phyloP scores from a whole-genome alignment of 345 rosid genomes.

The Raphanus sativus region DNA sequence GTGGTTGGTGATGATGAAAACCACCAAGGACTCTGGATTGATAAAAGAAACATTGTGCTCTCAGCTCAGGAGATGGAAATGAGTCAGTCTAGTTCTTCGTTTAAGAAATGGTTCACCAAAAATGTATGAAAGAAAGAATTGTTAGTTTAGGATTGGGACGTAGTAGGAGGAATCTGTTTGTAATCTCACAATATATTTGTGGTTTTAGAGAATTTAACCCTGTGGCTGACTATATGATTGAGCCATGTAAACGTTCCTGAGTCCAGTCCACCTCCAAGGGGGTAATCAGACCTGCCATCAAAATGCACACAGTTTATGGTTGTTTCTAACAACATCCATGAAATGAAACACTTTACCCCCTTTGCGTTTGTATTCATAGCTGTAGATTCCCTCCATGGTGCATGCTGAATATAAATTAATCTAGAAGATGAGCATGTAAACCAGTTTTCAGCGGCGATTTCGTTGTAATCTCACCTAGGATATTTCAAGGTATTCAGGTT shows the following conservation, averaged over 20 bases:
- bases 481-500: too few relatives aligned
- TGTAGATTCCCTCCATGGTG: too few relatives aligned
- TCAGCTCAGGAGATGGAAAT: conserved; percentile 7
- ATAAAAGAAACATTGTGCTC: neutral
- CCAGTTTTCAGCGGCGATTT: too few relatives aligned
- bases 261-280: neutral
- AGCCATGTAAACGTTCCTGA: conserved; percentile 23
- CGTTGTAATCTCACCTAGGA: too few relatives aligned
- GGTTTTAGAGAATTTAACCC: conserved; percentile 30
- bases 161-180: conserved; percentile 20
- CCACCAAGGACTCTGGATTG: conserved; percentile 7
- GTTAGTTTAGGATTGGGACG: conserved; percentile 10
- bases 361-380: too few relatives aligned
- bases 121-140: conserved; percentile 22
- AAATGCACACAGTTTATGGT: neutral
- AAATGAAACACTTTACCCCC: too few relatives aligned
- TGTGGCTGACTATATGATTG: conserved; percentile 22
- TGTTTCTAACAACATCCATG: too few relatives aligned
- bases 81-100: neutral
- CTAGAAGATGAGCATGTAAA: too few relatives aligned
- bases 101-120: conserved; percentile 17
- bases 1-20: neutral
- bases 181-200: conserved; percentile 14
- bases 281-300: conserved; percentile 22
- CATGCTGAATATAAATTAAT: too few relatives aligned